Evolutionary conservation across 768 basidiomycete species (phyloP), one percentile per base, ranked within the genome.

Genomic region (Lepiota brunneoincarnata): DNA sequence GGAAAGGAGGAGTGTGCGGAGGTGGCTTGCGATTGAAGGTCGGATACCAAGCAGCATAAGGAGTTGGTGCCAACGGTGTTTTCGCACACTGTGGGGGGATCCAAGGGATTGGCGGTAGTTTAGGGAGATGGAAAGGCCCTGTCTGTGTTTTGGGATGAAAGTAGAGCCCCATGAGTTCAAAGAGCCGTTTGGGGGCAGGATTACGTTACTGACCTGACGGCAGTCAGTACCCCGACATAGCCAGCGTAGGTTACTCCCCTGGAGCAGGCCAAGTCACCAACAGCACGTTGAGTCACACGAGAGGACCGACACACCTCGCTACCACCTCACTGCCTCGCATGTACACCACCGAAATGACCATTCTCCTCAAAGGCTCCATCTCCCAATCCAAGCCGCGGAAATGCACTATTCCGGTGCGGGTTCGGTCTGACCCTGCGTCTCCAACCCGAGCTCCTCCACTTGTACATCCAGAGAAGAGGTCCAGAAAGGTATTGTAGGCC

Each of bases 241-340:
- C 73, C 72, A 26, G 72, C 73, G 50, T 75, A 75, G 0, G 73
- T 72, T 6, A 75, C 66, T 21, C 63, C 64, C 53, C 72, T 72
- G 52, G 21, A 28, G 2, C 26, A n/a, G 15, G 21, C 28, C 44
- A 36, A n/a, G 14, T 6, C 35, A 34, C 35, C 28, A 47, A 28
- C 9, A 9, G 21, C 9, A 34, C 7, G 18, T 12, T 11, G n/a
- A 34, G 28, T 18, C 18, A 4, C 20, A 21, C n/a, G n/a, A n/a
- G n/a, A n/a, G n/a, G n/a, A 31, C 35, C 17, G 20, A 57, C 65
- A 42, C 12, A 67, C 69, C 72, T 64, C 7, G 73, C 73, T 12
- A 72, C 62, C 24, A 70, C 65, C 24, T 58, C 54, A 2, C 70
- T 67, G 4, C 61, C 63, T 1, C 68, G 64, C 1, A 72, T 55